A percentile compares a stretch with the other conserved stretches of the same genome.
Evolutionary conservation across 2,329 filamentous ascomycete species (phyloP).

Genomic region (Falciphora oryzae): DNA sequence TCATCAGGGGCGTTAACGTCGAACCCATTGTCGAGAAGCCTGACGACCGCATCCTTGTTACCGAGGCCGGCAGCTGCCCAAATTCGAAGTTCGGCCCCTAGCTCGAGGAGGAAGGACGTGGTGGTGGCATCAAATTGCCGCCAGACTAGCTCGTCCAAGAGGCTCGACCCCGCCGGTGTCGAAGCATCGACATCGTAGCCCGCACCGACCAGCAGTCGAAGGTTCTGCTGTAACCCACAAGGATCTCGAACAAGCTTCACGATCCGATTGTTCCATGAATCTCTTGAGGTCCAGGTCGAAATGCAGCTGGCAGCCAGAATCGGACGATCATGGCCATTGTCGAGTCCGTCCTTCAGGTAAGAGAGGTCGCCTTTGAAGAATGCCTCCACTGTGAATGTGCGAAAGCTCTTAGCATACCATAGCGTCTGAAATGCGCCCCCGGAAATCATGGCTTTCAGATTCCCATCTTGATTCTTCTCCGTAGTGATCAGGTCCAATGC

Average conservation of each 20-base stretch:
- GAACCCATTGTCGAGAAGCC: not conserved
- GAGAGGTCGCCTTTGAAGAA: too few relatives aligned
- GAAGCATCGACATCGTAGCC: not conserved
- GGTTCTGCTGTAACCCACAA: too few relatives aligned
- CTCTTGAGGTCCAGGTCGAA: not conserved
- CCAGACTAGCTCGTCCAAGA: too few relatives aligned
- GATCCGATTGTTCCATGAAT: not conserved
- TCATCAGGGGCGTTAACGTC: not conserved
- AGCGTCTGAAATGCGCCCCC: not conserved
- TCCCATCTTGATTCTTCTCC: too few relatives aligned
- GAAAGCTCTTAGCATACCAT: not conserved
- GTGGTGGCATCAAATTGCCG: too few relatives aligned
- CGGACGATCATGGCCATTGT: not conserved
- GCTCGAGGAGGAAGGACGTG: too few relatives aligned
- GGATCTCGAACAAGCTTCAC: too few relatives aligned
- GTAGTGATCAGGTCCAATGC: not conserved
- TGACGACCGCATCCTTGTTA: not conserved
- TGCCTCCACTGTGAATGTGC: too few relatives aligned
- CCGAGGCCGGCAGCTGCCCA: not conserved
- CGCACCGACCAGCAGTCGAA: not conserved
- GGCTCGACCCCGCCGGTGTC: not conserved
- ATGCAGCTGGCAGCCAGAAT: not conserved
- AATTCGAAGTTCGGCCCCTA: too few relatives aligned
- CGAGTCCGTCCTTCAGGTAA: too few relatives aligned
- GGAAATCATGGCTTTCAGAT: not conserved